Evolutionary conservation across 2,329 filamentous ascomycete species (phyloP), one percentile per base, ranked within the genome.

Genomic region (Alternaria arborescens): DNA sequence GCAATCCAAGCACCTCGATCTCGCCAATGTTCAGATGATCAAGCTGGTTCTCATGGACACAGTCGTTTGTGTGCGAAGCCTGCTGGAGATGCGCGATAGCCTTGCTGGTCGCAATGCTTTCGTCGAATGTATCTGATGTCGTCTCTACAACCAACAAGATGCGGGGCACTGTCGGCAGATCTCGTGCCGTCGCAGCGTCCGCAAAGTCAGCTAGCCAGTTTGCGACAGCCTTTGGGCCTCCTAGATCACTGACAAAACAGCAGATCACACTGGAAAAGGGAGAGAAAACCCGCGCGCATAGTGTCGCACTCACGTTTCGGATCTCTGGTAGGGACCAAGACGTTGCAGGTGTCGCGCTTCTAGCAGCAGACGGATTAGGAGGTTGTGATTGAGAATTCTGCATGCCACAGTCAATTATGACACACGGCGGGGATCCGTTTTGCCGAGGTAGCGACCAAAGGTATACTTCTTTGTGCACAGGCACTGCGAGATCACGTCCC

Each of bases 121-220:
- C 40, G 40, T 74, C 63, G 42, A 73, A 74, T 14, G 47, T 42
- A 18, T 58, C 43, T 11, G 65, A 61, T 5, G 41, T 56, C 20
- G 65, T 73, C n/a, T 74, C 65, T 3, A 73, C 44, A 10, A 74
- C 64, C 28, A 75, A 54, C 3, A 75, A 55, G 11, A 70, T 62
- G 36, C 54, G 41, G n/a, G 68, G 71, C 20, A 51, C 18, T 24
- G 26, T 50, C 11, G 4, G 54, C 28, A 51, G 30, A 26, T 51
- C 38, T 5, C 4, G 12, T 36, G 26, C 54, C 8, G 28, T 14
- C 8, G 36, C 28, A 20, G 28, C 38, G 8, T 18, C 36, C 12
- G 20, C 16, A 8, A 34, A 20, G 5, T 51, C 14, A 43, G 54
- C 54, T 24, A 57, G 38, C 54, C 22, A 57, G 5, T 57, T 38